Conservation (phyloP, 306 rosid genomes). For the Casuarina equisetifolia region DNA sequence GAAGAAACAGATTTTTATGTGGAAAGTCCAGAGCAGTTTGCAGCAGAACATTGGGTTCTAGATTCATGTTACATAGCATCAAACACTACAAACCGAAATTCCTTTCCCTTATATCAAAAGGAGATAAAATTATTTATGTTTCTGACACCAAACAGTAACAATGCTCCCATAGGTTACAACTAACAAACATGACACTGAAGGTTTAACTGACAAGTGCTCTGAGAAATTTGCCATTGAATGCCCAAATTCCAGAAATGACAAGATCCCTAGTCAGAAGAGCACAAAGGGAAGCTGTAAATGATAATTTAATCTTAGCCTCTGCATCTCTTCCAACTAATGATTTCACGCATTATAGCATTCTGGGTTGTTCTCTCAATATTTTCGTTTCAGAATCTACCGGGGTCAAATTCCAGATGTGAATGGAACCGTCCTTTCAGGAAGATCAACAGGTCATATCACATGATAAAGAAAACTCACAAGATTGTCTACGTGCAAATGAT, state of each 20-base stretch:
- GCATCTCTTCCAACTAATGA: too few species aligned
- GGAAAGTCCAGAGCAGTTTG: neutral
- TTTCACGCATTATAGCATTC: too few species aligned
- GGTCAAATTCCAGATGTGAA: too few species aligned
- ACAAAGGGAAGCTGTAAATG: too few species aligned
- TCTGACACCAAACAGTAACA: neutral
- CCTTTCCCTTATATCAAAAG: neutral
- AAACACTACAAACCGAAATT: neutral
- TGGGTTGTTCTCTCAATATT: too few species aligned
- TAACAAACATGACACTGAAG: neutral
- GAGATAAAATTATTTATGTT: neutral
- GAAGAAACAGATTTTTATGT: neutral
- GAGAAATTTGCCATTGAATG: neutral
- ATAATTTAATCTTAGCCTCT: too few species aligned
- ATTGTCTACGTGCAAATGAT: neutral
- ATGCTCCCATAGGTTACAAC: neutral
- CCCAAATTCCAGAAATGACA: too few species aligned
- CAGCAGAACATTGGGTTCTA: neutral
- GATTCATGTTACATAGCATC: neutral
- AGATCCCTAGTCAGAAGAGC: too few species aligned
- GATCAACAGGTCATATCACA: too few species aligned
- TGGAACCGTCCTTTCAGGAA: too few species aligned
- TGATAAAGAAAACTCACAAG: neutral
- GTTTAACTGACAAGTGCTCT: neutral
- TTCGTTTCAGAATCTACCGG: too few species aligned